These are phyloP conservation scores for Ambrosiella cleistominuta DNA, from an alignment of 2,329 filamentous ascomycete genomes.

Conservation along the genomic window DNA sequence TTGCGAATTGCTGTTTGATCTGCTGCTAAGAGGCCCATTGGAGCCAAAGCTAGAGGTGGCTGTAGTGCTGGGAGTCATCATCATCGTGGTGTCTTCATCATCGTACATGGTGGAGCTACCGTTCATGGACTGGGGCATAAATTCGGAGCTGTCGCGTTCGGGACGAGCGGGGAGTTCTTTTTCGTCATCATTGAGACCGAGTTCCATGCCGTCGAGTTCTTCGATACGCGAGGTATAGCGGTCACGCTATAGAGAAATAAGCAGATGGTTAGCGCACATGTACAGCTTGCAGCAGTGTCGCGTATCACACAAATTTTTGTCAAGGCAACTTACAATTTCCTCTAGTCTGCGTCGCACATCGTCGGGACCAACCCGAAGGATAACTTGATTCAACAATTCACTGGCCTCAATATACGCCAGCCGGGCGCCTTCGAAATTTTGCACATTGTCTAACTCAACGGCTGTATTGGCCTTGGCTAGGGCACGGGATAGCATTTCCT, in stretches of 20 bases:
- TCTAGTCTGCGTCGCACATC: conserved; percentile 84
- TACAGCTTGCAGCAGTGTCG: background rate
- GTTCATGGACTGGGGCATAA: conserved; percentile 23
- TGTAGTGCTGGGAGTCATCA: conserved; percentile 4
- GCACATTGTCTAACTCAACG: conserved; percentile 86
- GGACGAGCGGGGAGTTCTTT: conserved; percentile 62
- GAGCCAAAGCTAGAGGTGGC: conserved; percentile 5
- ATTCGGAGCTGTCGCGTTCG: conserved; percentile 30
- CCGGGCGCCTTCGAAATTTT: conserved; percentile 82
- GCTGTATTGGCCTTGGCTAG: conserved; percentile 91
- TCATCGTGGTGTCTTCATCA: conserved; percentile 16
- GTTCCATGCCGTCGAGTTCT: conserved; percentile 59
- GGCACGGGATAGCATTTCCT: conserved; percentile 91
- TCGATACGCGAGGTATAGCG: conserved; percentile 84
- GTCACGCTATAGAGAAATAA: conserved; percentile 39
- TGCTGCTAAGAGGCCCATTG: background rate
- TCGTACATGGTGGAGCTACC: conserved; percentile 17
- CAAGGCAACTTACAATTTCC: conserved; percentile 55
- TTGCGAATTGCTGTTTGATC: background rate
- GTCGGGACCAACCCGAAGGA: conserved; percentile 64
- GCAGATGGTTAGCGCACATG: background rate
- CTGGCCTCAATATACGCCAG: conserved; percentile 87
- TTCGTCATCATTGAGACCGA: conserved; percentile 32
- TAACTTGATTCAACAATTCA: conserved; percentile 68
- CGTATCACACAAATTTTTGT: background rate